These are phyloP conservation scores for Penium margaritaceum DNA, from an alignment of 139 green algal genomes.

Conservation along the genomic window DNA sequence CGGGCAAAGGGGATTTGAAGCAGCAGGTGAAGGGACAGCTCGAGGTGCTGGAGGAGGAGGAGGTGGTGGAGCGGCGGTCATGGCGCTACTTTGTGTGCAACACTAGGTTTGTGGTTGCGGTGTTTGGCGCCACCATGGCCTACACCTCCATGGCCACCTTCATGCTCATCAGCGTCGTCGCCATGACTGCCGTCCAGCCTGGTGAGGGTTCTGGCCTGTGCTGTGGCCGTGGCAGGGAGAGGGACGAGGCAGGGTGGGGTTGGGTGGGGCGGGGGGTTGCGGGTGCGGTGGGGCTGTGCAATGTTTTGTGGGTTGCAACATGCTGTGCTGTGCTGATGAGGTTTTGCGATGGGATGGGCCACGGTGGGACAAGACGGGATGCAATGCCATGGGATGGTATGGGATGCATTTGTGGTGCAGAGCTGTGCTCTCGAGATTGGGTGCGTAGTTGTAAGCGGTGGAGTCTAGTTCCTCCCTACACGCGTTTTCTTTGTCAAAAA, in stretches of 20 bases:
- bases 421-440: too few relatives aligned
- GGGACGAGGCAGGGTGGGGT: too few relatives aligned
- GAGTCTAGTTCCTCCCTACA: too few relatives aligned
- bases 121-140: neutral
- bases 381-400: too few relatives aligned
- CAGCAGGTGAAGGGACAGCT: neutral
- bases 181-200: slow-evolving; percentile 23
- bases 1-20: neutral
- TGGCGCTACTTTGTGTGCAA: slow-evolving; percentile 1
- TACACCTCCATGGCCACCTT: slow-evolving; percentile 12
- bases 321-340: neutral
- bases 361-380: too few relatives aligned
- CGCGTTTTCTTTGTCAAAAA: too few relatives aligned
- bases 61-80: neutral
- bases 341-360: neutral
- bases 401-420: too few relatives aligned
- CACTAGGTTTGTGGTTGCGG: neutral
- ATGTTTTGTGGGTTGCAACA: too few relatives aligned
- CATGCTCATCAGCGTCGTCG: slow-evolving; percentile 13
- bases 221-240: too few relatives aligned
- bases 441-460: too few relatives aligned
- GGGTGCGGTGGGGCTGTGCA: neutral
- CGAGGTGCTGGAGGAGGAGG: neutral
- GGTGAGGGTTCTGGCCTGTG: too few relatives aligned
- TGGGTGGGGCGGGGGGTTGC: too few relatives aligned